These are phyloP conservation scores for Ceratocystis ficicola DNA, from an alignment of 2,329 filamentous ascomycete species.

Conservation along the genomic window DNA sequence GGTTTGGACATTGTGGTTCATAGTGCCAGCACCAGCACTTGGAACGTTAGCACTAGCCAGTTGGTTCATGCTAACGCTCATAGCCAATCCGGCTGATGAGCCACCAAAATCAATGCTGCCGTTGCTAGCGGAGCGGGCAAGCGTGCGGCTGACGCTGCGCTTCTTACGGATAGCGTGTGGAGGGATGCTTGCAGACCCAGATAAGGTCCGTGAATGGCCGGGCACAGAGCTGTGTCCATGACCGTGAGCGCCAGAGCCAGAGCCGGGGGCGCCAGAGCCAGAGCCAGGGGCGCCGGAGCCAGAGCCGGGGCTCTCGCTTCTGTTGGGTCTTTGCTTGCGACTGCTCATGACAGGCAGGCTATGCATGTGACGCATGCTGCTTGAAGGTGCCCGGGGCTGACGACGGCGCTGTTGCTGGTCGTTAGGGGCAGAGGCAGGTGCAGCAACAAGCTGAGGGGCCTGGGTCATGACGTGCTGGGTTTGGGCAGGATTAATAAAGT, in stretches of 20 bases:
- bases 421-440: neutral
- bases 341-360: neutral
- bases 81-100: neutral
- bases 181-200: neutral
- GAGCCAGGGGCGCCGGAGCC: neutral
- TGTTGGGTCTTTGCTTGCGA: neutral
- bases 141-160: neutral
- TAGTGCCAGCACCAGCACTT: neutral
- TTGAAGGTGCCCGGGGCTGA: conserved; percentile 11
- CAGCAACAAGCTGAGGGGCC: neutral
- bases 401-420: neutral
- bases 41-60: neutral
- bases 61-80: neutral
- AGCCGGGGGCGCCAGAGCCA: neutral
- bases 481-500: neutral
- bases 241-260: neutral
- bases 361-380: conserved; percentile 12
- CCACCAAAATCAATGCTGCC: neutral
- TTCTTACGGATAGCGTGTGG: neutral
- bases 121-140: neutral
- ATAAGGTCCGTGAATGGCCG: conserved; percentile 5
- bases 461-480: neutral
- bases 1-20: too few species aligned
- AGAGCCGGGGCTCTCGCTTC: neutral
- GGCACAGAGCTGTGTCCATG: neutral